Evolutionary conservation across 768 basidiomycete species (phyloP), one percentile per base, ranked within the genome.

Genomic region (Boletus sp.): DNA sequence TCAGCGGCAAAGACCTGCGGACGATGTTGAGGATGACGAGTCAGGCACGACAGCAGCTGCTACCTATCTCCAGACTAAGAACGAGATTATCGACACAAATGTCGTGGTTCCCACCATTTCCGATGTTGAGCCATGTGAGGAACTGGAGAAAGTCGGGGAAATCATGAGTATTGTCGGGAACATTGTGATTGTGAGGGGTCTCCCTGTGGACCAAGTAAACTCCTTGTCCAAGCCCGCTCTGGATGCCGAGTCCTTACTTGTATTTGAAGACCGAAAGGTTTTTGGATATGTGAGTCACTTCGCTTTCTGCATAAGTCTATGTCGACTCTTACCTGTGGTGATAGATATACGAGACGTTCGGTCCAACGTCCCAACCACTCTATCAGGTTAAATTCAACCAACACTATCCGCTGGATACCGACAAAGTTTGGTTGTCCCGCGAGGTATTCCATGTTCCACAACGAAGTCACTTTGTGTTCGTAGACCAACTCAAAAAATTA

Each of bases 321-420:
- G 62, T 52, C 38, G 54, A 47, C 32, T 47, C 64, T 57, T 55
- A 47, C 50, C 27, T 39, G 5, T 38, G 47, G 10, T 68, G 9
- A 14, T 9, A 95, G 92, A 77, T 98, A 49, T 90, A 88, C 66
- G 96, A 98, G 73, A 97, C 95, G 0, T 98, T 98, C 71, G 96
- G 96, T 10, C 93, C 96, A 3, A 92, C 95, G 9, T 79, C 82
- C 19, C 87, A 90, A 55, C 96, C 96, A 7, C 75, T 96, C 53
- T 98, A 98, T 67, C 88, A 93, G 62, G 78, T 98, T 58, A 85
- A 85, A 64, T 92, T 95, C 71, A 87, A 79, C 60, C 75, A 83
- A 34, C 67, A 76, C 4, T 86, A 83, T 61, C 82, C 88, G 5
- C 68, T 90, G 41, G 78, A 89, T 64, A 65, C 73, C 13, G 75